Evolutionary conservation across 805 yeast species (phyloP), one percentile per base, ranked within the genome.

Genomic region (Saccharomycopsis javanensis): DNA sequence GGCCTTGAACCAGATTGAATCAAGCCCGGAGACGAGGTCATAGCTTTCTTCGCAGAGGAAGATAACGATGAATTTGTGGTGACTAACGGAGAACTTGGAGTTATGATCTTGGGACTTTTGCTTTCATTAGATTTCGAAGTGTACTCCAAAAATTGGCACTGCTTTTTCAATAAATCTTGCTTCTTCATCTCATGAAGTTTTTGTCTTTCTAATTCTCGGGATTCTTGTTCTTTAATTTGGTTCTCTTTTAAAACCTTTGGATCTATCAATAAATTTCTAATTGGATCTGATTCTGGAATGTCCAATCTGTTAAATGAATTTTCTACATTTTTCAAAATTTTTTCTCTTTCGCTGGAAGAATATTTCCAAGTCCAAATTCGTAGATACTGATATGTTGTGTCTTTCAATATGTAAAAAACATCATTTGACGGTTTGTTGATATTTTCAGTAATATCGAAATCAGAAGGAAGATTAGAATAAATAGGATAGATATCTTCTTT

Each of bases 281-380:
- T n/a, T 11, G 63, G 63, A 38, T 60, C 61, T 25, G 50, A 20
- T 4, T 6, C 31, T 5, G 57, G 35, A 1, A 58, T 18, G 15
- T 54, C 33, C 16, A 60, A 16, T 25, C 63, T 18, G 20, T 56
- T 55, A 46, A 60, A 60, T 11, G 61, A 57, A 6, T 55, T 51
- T 5, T 16, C 25, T 56, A 60, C 55, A 37, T 58, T 60, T 15
- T 31, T 50, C 50, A 56, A 42, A 20, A 60, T 51, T 30, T 31
- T 18, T 10, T 34, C 34, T 34, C 60, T 27, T 20, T 54, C 50
- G 18, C 7, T 16, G 3, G 35, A n/a, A 20, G 50, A 28, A 42
- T 60, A 60, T 27, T 37, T 53, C 61, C 61, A 60, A 11, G 56
- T 48, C 63, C 63, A 60, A 11, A 60, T 35, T 15, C 50, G 54